phyloP scores from a whole-genome alignment of 164 flowering plant genomes.

The Warburgia ugandensis region DNA sequence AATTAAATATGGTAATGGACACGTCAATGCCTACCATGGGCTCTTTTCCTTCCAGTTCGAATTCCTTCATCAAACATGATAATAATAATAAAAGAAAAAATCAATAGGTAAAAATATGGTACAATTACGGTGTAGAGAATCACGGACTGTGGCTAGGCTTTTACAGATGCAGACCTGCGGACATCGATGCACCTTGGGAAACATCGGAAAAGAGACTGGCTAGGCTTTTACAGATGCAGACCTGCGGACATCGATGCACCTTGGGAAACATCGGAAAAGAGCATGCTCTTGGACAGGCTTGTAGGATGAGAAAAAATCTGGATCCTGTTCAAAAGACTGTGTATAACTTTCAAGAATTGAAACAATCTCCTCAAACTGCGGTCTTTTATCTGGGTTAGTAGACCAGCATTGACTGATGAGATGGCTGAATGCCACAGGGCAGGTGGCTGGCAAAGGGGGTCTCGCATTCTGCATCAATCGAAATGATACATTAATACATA shows the following conservation, averaged over 20 bases:
- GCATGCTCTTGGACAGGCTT: conserved; percentile 24
- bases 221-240: conserved; percentile 25
- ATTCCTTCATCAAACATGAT: no score
- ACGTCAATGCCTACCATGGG: no score
- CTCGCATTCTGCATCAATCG: conserved; percentile 71
- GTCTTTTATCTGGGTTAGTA: conserved; percentile 71
- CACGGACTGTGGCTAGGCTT: no score
- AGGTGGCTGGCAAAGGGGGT: conserved; percentile 60
- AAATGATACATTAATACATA: no score
- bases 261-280: conserved; percentile 43
- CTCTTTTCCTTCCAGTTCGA: no score
- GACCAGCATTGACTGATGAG: conserved; percentile 85
- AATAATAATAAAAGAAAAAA: no score
- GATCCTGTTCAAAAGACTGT: conserved; percentile 53
- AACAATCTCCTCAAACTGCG: conserved; percentile 78
- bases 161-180: conserved; percentile 22
- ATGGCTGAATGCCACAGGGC: conserved; percentile 24
- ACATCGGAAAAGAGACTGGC: conserved; percentile 31
- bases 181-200: conserved; percentile 39
- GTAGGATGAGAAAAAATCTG: conserved; percentile 57
- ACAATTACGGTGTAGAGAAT: no score
- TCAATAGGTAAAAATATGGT: no score
- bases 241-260: conserved; percentile 23
- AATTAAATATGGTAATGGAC: no score
- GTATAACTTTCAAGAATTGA: conserved; percentile 46